Conservation (phyloP, 2,329 filamentous ascomycete genomes). For the Emericellopsis cladophorae region DNA sequence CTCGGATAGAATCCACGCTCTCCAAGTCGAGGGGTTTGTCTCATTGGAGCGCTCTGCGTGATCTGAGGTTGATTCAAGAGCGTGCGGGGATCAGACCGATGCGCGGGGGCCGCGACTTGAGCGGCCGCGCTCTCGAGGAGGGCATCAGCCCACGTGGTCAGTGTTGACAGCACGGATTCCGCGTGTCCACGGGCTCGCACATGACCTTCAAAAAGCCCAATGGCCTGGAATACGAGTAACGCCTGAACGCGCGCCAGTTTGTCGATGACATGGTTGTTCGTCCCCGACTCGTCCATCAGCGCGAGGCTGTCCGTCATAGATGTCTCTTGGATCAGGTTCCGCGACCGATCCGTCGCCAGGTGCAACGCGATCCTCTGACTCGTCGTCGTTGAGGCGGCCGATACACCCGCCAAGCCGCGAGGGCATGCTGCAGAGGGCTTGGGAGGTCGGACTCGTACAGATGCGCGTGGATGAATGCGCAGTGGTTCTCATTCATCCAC, state of each 20-base stretch:
- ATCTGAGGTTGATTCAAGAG: slow-evolving; percentile 1
- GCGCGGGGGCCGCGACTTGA: background rate
- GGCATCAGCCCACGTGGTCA: slow-evolving; percentile 7
- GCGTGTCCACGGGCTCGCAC: slow-evolving; percentile 9
- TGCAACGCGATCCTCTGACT: slow-evolving; percentile 8
- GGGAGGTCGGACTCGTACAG: slow-evolving; percentile 9
- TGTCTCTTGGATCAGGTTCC: slow-evolving; percentile 1
- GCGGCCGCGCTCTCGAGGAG: background rate
- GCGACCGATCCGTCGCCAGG: slow-evolving; percentile 8
- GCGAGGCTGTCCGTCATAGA: background rate
- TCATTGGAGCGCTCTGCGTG: slow-evolving; percentile 3
- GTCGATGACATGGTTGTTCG: slow-evolving; percentile 6
- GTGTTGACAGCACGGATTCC: slow-evolving; percentile 6
- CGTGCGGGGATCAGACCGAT: too few species aligned
- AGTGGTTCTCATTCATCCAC: slow-evolving; percentile 8
- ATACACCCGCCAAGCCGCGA: slow-evolving; percentile 6
- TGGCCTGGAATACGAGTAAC: slow-evolving; percentile 9
- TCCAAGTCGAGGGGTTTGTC: slow-evolving; percentile 8
- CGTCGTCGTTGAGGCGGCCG: slow-evolving; percentile 9
- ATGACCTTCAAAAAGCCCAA: slow-evolving; percentile 11
- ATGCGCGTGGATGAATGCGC: slow-evolving; percentile 10
- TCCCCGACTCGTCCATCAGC: background rate
- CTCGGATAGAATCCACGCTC: slow-evolving; percentile 17
- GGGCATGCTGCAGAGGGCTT: slow-evolving; percentile 7
- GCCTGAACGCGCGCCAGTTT: slow-evolving; percentile 9